Evolutionary conservation across 169 alveolate species (phyloP).

Genomic region (Plasmodium billcollinsi): DNA sequence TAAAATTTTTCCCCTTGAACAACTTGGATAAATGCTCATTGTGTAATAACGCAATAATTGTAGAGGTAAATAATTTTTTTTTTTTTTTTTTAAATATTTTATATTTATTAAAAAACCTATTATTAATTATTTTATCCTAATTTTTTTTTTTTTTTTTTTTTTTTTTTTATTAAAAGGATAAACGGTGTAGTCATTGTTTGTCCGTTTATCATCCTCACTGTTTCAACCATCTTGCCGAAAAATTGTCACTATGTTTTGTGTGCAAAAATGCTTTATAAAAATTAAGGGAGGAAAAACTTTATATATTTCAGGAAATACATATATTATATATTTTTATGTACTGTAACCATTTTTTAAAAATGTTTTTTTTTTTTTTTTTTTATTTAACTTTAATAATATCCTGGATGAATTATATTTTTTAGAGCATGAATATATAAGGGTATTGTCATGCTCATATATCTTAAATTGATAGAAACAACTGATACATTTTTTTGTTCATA

Average conservation of each 20-base stretch:
- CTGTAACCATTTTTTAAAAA: no score
- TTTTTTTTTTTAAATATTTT: background rate
- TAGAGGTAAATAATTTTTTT: conserved; percentile 37
- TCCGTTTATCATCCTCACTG: conserved; percentile 62
- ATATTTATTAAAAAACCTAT: background rate
- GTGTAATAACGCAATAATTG: conserved; percentile 63
- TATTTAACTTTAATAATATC: conserved; percentile 2
- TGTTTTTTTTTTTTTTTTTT: background rate
- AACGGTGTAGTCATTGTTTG: conserved; percentile 37
- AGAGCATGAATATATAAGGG: conserved; percentile 71
- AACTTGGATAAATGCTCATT: conserved; percentile 63
- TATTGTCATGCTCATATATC: conserved; percentile 57
- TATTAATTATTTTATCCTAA: background rate
- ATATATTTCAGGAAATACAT: no score
- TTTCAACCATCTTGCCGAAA: conserved; percentile 42
- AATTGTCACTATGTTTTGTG: conserved; percentile 46
- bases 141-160: background rate
- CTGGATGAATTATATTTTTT: conserved; percentile 13
- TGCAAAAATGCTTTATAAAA: conserved; percentile 54
- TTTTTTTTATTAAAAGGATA: conserved; percentile 28
- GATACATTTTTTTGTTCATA: conserved; percentile 60
- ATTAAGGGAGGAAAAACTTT: background rate
- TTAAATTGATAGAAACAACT: conserved; percentile 53
- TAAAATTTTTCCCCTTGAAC: conserved; percentile 45
- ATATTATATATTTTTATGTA: background rate